Evolutionary conservation across 352 stramenopile genomes (phyloP), one percentile per base, ranked within the genome.

Genomic region (Aphanomyces astaci): DNA sequence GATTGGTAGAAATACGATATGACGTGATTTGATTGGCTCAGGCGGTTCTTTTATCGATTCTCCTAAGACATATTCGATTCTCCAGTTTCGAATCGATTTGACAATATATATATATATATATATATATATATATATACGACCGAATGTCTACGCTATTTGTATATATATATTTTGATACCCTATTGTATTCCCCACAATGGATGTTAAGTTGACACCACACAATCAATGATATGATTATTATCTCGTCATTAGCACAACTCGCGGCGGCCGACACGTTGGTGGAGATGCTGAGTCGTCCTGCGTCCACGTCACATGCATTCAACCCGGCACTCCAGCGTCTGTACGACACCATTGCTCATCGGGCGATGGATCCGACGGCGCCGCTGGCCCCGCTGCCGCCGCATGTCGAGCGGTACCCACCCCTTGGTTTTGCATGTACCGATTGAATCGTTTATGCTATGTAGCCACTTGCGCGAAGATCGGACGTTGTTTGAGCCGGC

Each of bases 261-360:
- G 66, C 72, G 1, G 64, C 87, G 0, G 83, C 83, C 0, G 81
- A 94, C 63, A 78, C 78, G 46, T 70, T 94, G 19, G 83, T 94
- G 9, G 85, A 94, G 67, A 83, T 75, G 43, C 66, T 94, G 43
- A 92, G 80, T 52, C 78, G 27, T 79, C 81, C 32, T 72, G 82
- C 0, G 82, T 90, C 56, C 88, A 87, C 53, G 74, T 76, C 7
- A 4, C 24, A 31, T 55, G 33, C 60, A 13, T 90, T 92, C 46
- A 90, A 91, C 54, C 85, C 83, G 3, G 79, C 91, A 25, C 51
- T 92, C 17, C 75, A 75, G 10, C 83, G 84, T 45, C 91, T 94
- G 64, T 94, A 86, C 71, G 73, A 88, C 64, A 75, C 82, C 1
- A 75, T 90, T 7, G 77, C 78, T 9, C 64, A 75, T 45, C 83